These are phyloP conservation scores for Verbascum thapsus DNA, from an alignment of 257 asterid species.

Conservation along the genomic window DNA sequence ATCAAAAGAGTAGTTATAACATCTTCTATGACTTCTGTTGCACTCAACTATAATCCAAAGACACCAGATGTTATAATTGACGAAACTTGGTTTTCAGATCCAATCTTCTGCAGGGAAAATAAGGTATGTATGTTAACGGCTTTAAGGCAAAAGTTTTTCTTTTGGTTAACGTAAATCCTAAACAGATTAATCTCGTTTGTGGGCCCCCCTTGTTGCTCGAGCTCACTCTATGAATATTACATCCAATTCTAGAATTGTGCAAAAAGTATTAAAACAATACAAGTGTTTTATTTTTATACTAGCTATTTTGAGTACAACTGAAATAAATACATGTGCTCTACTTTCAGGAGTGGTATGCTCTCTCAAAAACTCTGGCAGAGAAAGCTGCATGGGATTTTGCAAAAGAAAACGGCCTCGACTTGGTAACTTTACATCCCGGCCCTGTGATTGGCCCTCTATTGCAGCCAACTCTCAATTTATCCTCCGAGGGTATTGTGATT, in stretches of 20 bases:
- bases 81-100: constrained; percentile 59
- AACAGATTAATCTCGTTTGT: too few relatives aligned
- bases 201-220: too few relatives aligned
- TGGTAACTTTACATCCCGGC: constrained; percentile 46
- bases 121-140: constrained; percentile 33
- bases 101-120: constrained; percentile 36
- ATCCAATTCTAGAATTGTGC: too few relatives aligned
- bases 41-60: constrained; percentile 21
- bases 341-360: constrained; percentile 32
- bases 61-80: constrained; percentile 39
- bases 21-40: constrained; percentile 47
- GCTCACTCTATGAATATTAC: too few relatives aligned
- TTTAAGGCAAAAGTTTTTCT: too few relatives aligned
- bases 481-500: constrained; percentile 23
- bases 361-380: constrained; percentile 57
- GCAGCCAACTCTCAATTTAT: constrained; percentile 43
- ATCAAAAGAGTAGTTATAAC: constrained; percentile 55
- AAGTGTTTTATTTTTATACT: too few relatives aligned
- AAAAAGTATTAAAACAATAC: too few relatives aligned
- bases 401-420: constrained; percentile 38
- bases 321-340: not conserved
- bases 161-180: too few relatives aligned
- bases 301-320: not conserved
- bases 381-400: constrained; percentile 55
- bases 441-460: constrained; percentile 42